Conservation (phyloP, 2,329 filamentous ascomycete species). For the Fusarium lateritium region DNA sequence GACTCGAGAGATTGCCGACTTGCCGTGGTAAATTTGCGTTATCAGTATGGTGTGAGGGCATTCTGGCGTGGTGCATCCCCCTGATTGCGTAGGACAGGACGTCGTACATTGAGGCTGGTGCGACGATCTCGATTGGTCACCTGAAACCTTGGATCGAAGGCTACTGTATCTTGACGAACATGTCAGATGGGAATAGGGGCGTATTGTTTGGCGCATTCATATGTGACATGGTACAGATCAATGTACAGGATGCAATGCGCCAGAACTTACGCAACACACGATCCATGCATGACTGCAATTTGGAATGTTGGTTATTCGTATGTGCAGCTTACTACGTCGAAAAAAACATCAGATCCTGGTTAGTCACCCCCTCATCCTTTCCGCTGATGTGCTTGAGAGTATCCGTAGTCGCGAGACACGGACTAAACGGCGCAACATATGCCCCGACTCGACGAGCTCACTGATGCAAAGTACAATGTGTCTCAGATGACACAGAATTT, state of each 20-base stretch:
- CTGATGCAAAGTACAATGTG: too few species aligned
- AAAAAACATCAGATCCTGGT: background rate
- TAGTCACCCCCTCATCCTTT: too few species aligned
- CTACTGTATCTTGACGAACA: background rate
- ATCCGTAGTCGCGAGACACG: too few species aligned
- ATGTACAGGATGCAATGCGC: constrained; percentile 8
- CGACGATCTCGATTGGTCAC: constrained; percentile 21
- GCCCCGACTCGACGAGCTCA: too few species aligned
- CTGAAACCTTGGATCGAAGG: constrained; percentile 17
- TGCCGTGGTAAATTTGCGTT: background rate
- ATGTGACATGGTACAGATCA: background rate
- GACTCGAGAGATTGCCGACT: constrained; percentile 5
- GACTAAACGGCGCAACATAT: too few species aligned
- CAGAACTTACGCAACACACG: constrained; percentile 12
- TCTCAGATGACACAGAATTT: too few species aligned
- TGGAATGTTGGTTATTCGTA: background rate
- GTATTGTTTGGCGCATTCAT: background rate
- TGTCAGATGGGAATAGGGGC: background rate
- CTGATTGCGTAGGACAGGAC: constrained; percentile 10
- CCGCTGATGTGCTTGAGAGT: too few species aligned
- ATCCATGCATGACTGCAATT: background rate
- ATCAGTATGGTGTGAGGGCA: background rate
- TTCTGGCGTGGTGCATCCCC: background rate
- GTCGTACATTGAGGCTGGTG: constrained; percentile 21
- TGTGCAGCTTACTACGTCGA: background rate